These are phyloP conservation scores for Fusarium musae DNA, from an alignment of 2,329 filamentous ascomycete species.

Conservation along the genomic window DNA sequence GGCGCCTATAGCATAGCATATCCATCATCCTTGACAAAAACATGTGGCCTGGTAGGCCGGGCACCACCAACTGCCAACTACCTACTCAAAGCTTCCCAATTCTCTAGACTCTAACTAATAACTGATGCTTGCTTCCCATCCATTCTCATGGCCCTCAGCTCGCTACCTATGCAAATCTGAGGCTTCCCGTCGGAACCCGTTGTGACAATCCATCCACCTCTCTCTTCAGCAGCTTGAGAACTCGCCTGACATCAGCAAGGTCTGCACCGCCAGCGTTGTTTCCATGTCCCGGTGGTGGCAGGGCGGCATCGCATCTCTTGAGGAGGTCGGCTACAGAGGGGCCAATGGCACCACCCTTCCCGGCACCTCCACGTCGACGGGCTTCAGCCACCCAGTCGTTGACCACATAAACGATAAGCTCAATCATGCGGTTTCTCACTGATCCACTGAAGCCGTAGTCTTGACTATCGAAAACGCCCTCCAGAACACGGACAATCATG, in stretches of 20 bases:
- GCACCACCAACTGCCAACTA: constrained; percentile 25
- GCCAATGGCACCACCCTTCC: constrained; percentile 54
- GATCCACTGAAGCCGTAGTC: constrained; percentile 68
- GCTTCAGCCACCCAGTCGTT: constrained; percentile 62
- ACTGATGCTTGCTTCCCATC: neutral
- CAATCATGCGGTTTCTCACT: constrained; percentile 61
- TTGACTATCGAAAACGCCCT: constrained; percentile 67
- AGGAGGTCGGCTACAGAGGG: constrained; percentile 62
- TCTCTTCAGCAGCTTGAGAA: constrained; percentile 56
- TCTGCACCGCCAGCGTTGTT: constrained; percentile 59
- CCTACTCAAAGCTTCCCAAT: constrained; percentile 32
- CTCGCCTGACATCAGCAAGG: constrained; percentile 55
- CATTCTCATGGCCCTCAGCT: neutral
- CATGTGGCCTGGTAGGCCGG: constrained; percentile 29
- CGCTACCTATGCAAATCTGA: constrained; percentile 57
- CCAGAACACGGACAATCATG: constrained; percentile 65
- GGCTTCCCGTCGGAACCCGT: constrained; percentile 54
- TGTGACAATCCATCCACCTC: constrained; percentile 58
- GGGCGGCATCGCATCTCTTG: constrained; percentile 59
- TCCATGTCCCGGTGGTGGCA: constrained; percentile 53
- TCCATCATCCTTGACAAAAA: constrained; percentile 44
- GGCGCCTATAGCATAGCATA: constrained; percentile 46
- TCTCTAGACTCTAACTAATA: constrained; percentile 15
- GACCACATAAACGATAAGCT: constrained; percentile 64
- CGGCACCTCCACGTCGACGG: constrained; percentile 57